Base-by-base conservation (phyloP, 2,329 filamentous ascomycete genomes). In the Fusarium nurragi region DNA sequence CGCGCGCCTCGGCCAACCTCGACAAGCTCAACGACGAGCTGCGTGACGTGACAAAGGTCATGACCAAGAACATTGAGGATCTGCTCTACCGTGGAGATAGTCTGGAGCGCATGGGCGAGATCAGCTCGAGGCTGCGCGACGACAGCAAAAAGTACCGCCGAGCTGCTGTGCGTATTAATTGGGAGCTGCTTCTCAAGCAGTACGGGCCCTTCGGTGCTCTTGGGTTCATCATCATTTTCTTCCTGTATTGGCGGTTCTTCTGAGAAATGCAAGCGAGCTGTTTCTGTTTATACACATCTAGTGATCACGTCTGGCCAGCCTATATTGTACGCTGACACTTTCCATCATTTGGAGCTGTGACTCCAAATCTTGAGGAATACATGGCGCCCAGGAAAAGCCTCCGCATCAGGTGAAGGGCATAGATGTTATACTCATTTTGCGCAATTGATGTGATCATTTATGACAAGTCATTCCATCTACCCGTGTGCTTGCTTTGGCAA, bases 1-100 rank as follows among this genome's bases (percentile, higher is more conserved):
- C 91, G 52, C 89, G 95, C 67, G 95, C 95, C 16, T 88, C 92
- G 14, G 91, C 94, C 79, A 98, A 98, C 79, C 86, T 99, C 56
- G 93, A 96, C 78, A 93, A 94, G 80, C 84, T 99, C 68, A 98
- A 99, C 75, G 93, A 97, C 75, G 96, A 99, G 84, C 86, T 99
- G 68, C 90, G 94, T 77, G 95, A 98, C 79, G 96, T 99, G 53
- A 98, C 95, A 2, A 94, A 97, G 81, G 94, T 99, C 75, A 99
- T 99, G 96, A 98, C 94, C 54, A 98, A 98, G 87, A 99, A 99
- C 78, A 98, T 99, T 70, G 95, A 99, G 83, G 95, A 99, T 77
- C 81, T 99, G 74, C 82, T 99, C 50, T 99, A 99, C 77, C 85
- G 96, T 63, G 95, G 95, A 25, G 95, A 99, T 77, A 95, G 90